Evolutionary conservation across 306 rosid species (phyloP).

Genomic region (Prunus padus): DNA sequence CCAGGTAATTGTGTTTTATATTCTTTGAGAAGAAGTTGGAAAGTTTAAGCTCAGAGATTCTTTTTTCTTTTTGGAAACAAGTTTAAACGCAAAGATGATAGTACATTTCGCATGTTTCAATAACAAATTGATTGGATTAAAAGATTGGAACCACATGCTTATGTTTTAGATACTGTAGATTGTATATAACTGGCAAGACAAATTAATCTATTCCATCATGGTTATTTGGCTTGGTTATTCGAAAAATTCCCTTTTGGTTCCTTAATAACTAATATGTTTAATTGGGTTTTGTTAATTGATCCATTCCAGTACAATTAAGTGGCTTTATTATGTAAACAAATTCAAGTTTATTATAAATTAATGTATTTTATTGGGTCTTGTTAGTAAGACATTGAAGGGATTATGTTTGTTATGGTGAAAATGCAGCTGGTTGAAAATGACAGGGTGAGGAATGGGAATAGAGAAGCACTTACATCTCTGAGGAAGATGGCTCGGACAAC

Average conservation of each 20-base stretch:
- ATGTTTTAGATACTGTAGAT: neutral
- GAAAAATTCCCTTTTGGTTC: neutral
- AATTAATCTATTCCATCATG: too few relatives aligned
- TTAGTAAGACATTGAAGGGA: constrained; percentile 1
- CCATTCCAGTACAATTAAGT: neutral
- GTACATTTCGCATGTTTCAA: neutral
- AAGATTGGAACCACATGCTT: neutral
- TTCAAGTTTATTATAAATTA: neutral
- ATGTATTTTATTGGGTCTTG: neutral
- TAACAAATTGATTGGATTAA: neutral
- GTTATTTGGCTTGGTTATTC: neutral
- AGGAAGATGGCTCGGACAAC: constrained; percentile 84
- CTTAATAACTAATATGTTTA: neutral
- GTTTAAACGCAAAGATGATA: neutral
- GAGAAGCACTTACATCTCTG: constrained; percentile 87
- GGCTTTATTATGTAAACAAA: neutral
- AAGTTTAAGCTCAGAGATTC: neutral
- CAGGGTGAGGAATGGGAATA: constrained; percentile 75
- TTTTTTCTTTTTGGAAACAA: too few relatives aligned
- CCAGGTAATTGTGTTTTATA: constrained; percentile 38
- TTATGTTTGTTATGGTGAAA: constrained; percentile 17
- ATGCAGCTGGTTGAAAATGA: constrained; percentile 77
- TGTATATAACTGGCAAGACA: neutral
- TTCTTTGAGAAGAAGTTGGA: neutral
- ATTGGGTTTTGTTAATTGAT: neutral